Conservation (phyloP, 768 basidiomycete species). For the Astraeus odoratus region DNA sequence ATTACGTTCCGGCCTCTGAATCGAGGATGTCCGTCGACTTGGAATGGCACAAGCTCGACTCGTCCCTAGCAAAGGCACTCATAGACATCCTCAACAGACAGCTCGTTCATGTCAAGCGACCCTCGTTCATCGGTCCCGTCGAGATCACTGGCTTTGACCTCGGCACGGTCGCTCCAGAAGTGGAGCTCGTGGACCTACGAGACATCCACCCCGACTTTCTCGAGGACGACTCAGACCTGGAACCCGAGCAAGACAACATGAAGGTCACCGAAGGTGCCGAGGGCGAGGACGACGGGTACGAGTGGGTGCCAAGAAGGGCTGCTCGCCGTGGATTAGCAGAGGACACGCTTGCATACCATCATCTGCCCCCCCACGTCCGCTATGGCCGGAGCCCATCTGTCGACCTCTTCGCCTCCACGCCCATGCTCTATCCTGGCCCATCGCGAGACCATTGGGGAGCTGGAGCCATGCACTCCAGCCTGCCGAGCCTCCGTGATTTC, state of each 20-base stretch:
- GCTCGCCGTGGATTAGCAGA: slow-evolving; percentile 46
- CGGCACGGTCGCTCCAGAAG: slow-evolving; percentile 73
- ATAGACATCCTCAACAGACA: slow-evolving; percentile 75
- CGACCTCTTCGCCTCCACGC: slow-evolving; percentile 54
- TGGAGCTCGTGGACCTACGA: slow-evolving; percentile 85
- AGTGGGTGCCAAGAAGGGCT: slow-evolving; percentile 71
- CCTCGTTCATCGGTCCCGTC: slow-evolving; percentile 92
- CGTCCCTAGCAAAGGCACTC: slow-evolving; percentile 59
- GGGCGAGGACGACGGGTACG: slow-evolving; percentile 71
- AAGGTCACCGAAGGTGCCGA: slow-evolving; percentile 46
- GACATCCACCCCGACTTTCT: slow-evolving; percentile 95
- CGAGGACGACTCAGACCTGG: slow-evolving; percentile 50
- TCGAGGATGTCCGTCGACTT: slow-evolving; percentile 98
- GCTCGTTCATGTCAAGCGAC: slow-evolving; percentile 62
- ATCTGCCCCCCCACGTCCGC: slow-evolving; percentile 67
- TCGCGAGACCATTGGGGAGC: slow-evolving; percentile 40
- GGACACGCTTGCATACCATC: slow-evolving; percentile 54
- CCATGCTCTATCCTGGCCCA: slow-evolving; percentile 33
- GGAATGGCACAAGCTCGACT: slow-evolving; percentile 83
- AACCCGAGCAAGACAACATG: slow-evolving; percentile 31
- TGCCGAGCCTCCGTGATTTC: slow-evolving; percentile 34
- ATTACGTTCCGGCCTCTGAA: no score
- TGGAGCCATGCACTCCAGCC: slow-evolving; percentile 24
- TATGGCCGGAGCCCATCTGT: slow-evolving; percentile 51
- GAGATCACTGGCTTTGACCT: slow-evolving; percentile 83